A percentile compares a stretch with the other conserved stretches of the same genome.
phyloP scores from a whole-genome alignment of 148 eudicot species.

The Heliosperma pusillum region DNA sequence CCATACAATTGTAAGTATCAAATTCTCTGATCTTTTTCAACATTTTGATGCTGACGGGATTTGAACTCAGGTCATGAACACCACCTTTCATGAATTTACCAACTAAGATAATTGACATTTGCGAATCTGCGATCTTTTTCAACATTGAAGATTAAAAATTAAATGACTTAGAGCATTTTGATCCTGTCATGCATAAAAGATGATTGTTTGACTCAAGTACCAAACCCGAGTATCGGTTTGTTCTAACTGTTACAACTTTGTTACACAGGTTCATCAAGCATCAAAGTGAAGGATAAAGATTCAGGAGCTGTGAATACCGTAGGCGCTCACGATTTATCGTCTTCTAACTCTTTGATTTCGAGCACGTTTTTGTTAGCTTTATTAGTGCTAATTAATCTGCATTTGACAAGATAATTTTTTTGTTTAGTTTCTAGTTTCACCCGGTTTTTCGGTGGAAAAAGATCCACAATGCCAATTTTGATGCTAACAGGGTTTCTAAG shows the following conservation, averaged over 20 bases:
- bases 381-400: constrained; percentile 33
- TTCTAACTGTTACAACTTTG: background rate
- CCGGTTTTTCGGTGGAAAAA: background rate
- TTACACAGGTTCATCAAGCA: constrained; percentile 74
- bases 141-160: too few species aligned
- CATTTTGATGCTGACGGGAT: too few species aligned
- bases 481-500: background rate
- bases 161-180: too few species aligned
- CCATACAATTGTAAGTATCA: constrained; percentile 68
- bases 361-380: constrained; percentile 30
- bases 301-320: constrained; percentile 43
- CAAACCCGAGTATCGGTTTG: background rate
- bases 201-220: too few species aligned
- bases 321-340: constrained; percentile 48
- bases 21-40: too few species aligned
- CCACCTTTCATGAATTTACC: too few species aligned
- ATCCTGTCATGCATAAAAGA: too few species aligned
- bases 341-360: constrained; percentile 33
- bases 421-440: background rate
- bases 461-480: background rate
- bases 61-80: too few species aligned
- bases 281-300: constrained; percentile 60
- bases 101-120: too few species aligned
- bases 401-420: constrained; percentile 9
- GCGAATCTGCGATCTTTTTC: too few species aligned